These are phyloP conservation scores for Penicillium alfredii DNA, from an alignment of 495 filamentous ascomycete species.

Conservation along the genomic window DNA sequence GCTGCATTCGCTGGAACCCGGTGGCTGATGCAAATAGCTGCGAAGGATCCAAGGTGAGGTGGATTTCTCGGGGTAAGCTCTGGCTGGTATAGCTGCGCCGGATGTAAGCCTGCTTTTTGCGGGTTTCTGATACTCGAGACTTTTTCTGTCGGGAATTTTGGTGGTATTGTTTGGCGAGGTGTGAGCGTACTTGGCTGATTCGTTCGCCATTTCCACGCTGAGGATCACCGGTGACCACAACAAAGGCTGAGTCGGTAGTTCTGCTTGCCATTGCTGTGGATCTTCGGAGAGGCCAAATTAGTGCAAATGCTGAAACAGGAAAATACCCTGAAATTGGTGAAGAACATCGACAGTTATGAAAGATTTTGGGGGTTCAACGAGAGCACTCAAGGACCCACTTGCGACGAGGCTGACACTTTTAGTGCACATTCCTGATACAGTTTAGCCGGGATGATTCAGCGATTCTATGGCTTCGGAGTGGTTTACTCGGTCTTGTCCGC, in stretches of 20 bases:
- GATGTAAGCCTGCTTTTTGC: background rate
- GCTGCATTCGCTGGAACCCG: slow-evolving; percentile 4
- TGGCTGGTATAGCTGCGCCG: background rate
- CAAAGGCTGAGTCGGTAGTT: slow-evolving; percentile 8
- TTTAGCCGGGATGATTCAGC: slow-evolving; percentile 1
- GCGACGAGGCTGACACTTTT: background rate
- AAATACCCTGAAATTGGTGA: background rate
- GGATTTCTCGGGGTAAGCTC: slow-evolving; percentile 2
- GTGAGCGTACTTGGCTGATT: slow-evolving; percentile 12
- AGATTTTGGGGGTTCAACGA: too few species aligned
- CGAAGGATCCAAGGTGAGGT: background rate
- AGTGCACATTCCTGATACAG: slow-evolving; percentile 13
- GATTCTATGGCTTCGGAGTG: too few species aligned
- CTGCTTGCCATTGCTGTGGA: background rate
- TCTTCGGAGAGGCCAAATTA: background rate
- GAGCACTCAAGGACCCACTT: too few species aligned
- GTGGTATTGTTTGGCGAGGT: slow-evolving; percentile 4
- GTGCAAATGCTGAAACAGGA: background rate
- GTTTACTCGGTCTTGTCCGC: too few species aligned
- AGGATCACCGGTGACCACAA: slow-evolving; percentile 16
- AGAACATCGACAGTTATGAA: too few species aligned
- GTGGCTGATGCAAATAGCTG: slow-evolving; percentile 6
- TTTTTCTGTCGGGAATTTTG: background rate
- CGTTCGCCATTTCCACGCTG: slow-evolving; percentile 10
- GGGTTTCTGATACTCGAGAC: background rate